A percentile compares a stretch with the other conserved stretches of the same genome.
Evolutionary conservation across 1,284 basidiomycete genomes (phyloP).

Genomic region (Xerocomus nothofagi): DNA sequence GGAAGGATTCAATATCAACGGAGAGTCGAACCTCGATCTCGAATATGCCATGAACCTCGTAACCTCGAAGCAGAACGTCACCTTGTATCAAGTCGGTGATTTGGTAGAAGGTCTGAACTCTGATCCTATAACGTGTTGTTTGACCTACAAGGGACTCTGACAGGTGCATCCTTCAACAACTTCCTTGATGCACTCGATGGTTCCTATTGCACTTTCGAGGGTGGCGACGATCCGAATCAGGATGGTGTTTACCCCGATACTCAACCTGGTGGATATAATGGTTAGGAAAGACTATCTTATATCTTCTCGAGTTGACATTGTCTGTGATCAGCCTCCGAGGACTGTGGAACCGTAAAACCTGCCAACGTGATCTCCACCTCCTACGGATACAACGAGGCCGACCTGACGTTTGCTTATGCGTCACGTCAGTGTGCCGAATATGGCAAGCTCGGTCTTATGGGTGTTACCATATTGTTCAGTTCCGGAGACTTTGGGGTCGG

Average conservation of each 20-base stretch:
- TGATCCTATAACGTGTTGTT: too few relatives aligned
- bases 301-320: too few relatives aligned
- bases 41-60: too few relatives aligned
- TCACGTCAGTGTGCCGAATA: conserved; percentile 54
- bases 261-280: conserved; percentile 42
- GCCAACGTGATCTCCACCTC: conserved; percentile 60
- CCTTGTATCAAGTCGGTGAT: conserved; percentile 51
- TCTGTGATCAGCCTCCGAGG: conserved; percentile 31
- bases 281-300: conserved; percentile 8
- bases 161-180: too few relatives aligned
- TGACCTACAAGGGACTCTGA: too few relatives aligned
- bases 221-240: conserved; percentile 51
- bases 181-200: too few relatives aligned
- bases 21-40: conserved; percentile 56
- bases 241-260: conserved; percentile 57
- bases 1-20: conserved; percentile 44
- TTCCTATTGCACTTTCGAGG: too few relatives aligned
- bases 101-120: conserved; percentile 37
- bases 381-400: conserved; percentile 50
- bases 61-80: too few relatives aligned
- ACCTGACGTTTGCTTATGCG: conserved; percentile 46
- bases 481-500: conserved; percentile 56
- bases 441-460: conserved; percentile 49
- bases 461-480: conserved; percentile 50
- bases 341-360: conserved; percentile 52